These are phyloP conservation scores for Phenoliferia sp. DNA, from an alignment of 1,284 basidiomycete genomes.

Conservation along the genomic window DNA sequence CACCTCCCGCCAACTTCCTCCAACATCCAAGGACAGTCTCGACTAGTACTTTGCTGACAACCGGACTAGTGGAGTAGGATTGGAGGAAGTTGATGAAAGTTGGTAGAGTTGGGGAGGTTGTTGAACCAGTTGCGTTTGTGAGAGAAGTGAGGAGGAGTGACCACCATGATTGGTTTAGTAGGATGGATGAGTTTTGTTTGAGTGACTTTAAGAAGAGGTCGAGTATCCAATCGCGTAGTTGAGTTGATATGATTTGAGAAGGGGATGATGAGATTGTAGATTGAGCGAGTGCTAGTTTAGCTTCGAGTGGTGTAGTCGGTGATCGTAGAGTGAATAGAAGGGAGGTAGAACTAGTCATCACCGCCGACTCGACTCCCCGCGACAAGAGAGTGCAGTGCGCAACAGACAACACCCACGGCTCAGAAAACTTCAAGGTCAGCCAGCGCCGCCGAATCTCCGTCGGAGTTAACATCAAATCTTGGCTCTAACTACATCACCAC, in stretches of 20 bases:
- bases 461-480: too few relatives aligned
- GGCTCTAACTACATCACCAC: too few relatives aligned
- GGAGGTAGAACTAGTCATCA: too few relatives aligned
- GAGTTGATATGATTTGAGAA: constrained; percentile 4
- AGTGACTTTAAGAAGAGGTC: constrained; percentile 10
- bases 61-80: neutral
- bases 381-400: too few relatives aligned
- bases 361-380: too few relatives aligned
- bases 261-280: constrained; percentile 12
- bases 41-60: neutral
- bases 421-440: too few relatives aligned
- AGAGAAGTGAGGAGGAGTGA: constrained; percentile 7
- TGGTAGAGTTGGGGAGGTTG: constrained; percentile 10
- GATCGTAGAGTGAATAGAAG: constrained; percentile 23
- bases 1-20: constrained; percentile 5
- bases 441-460: too few relatives aligned
- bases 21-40: constrained; percentile 6
- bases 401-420: too few relatives aligned
- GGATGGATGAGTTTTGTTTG: neutral
- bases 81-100: constrained; percentile 15
- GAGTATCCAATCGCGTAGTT: constrained; percentile 26
- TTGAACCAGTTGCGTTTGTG: neutral
- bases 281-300: constrained; percentile 11
- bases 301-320: constrained; percentile 19
- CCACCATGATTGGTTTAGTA: constrained; percentile 11